Conservation (phyloP, 2,329 filamentous ascomycete species). For the Venturia effusa region DNA sequence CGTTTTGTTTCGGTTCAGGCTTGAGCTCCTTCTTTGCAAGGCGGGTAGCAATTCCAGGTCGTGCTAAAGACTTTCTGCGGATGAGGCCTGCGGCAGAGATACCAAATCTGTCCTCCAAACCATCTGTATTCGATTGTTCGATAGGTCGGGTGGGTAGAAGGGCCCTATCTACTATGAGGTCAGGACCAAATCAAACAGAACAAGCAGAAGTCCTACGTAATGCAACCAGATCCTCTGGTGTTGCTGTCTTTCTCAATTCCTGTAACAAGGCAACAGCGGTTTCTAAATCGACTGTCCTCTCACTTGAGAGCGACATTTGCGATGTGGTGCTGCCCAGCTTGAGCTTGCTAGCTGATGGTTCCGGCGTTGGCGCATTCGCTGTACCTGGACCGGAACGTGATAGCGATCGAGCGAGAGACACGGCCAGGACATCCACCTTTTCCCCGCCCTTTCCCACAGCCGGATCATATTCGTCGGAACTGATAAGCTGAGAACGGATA, state of each 20-base stretch:
- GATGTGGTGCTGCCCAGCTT: background rate
- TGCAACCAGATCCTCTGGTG: slow-evolving; percentile 37
- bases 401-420: slow-evolving; percentile 1
- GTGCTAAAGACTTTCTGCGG: slow-evolving; percentile 30
- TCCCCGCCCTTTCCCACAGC: background rate
- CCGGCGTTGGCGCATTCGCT: background rate
- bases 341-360: background rate
- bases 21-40: slow-evolving; percentile 10
- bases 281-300: slow-evolving; percentile 28
- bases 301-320: background rate
- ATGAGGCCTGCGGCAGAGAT: slow-evolving; percentile 8
- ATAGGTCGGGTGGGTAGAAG: slow-evolving; percentile 11
- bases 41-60: slow-evolving; percentile 30
- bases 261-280: slow-evolving; percentile 35
- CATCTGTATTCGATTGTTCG: background rate
- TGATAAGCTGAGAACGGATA: background rate
- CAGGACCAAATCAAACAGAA: background rate
- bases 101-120: background rate
- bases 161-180: slow-evolving; percentile 11
- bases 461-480: background rate
- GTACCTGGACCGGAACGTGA: background rate
- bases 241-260: slow-evolving; percentile 36
- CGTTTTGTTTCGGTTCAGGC: background rate
- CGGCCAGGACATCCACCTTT: slow-evolving; percentile 2
- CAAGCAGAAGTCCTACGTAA: slow-evolving; percentile 21